Base-by-base conservation (phyloP, 2,329 filamentous ascomycete genomes). In the Diaporthe capsici region DNA sequence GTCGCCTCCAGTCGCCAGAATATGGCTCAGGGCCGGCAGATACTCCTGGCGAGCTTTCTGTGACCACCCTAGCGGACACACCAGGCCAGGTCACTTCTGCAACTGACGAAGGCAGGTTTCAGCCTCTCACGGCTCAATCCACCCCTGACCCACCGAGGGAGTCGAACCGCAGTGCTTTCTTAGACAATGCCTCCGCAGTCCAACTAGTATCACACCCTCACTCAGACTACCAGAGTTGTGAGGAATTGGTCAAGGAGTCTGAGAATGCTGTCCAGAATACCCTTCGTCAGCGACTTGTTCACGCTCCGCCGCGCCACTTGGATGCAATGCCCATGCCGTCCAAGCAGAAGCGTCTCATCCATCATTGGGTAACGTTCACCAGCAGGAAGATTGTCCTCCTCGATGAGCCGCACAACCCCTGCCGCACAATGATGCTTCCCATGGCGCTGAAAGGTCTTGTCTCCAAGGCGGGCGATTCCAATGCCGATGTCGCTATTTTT, bases 321-420 rank as follows among this genome's bases (percentile, higher is more conserved):
- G 79, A 80, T 70, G 51, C 55, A 8, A 74, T 79, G 51, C 77
- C 78, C 15, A 55, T 70, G 49, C 65, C 65, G 3, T 70, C 65
- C 10, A 55, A 44, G 49, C 76, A 81, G 65, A 81, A 80, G 51
- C 77, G 79, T 10, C 73, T 81, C 3, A 79, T 81, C 28, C 80
- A 81, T 47, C 80, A 81, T 77, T 81, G 79, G 80, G 71, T 81
- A 4, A 79, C 78, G 3, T 81, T 78, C 57, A 80, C 79, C 12
- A 81, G 80, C 55, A 71, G 78, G 8, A 80, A 80, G 53, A 74
- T 81, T 3, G 79, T 79, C 5, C 76, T 81, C 4, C 72, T 80
- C 12, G 79, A 80, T 55, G 79, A 79, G 71, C 76, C 79, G 8
- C 77, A 78, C 47, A 81, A 80, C 60, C 79, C 79, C 20, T 81